phyloP scores from a whole-genome alignment of 768 basidiomycete genomes.

The Crucibulum laeve region DNA sequence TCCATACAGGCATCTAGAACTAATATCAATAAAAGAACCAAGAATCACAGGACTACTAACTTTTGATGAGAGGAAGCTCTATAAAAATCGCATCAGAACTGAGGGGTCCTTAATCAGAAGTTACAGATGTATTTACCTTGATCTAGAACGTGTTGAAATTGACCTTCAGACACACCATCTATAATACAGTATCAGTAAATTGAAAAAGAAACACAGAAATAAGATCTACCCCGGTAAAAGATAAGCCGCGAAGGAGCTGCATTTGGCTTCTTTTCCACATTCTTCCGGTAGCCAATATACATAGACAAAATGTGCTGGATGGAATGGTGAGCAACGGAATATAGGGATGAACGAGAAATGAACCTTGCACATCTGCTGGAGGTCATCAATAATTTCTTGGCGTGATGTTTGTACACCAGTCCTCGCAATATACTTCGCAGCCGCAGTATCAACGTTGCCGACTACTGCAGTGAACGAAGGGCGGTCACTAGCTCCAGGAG shows the following conservation, averaged over 20 bases:
- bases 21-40: neutral
- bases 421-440: constrained; percentile 55
- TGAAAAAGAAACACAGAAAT: constrained; percentile 4
- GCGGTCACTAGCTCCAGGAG: constrained; percentile 61
- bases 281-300: constrained; percentile 49
- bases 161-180: constrained; percentile 51
- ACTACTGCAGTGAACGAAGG: constrained; percentile 75
- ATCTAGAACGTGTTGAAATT: constrained; percentile 48
- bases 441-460: constrained; percentile 64
- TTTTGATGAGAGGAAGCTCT: constrained; percentile 60
- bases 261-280: constrained; percentile 38
- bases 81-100: constrained; percentile 1
- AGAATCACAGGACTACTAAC: constrained; percentile 25
- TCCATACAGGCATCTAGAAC: constrained; percentile 56
- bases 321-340: neutral
- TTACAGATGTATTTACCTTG: constrained; percentile 33
- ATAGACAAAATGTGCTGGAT: constrained; percentile 46
- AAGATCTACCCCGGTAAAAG: constrained; percentile 56
- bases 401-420: constrained; percentile 54
- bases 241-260: constrained; percentile 54
- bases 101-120: neutral
- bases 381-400: constrained; percentile 63
- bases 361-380: constrained; percentile 59
- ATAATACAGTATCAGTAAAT: constrained; percentile 14
- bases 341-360: constrained; percentile 2